Base-by-base conservation (phyloP, 495 filamentous ascomycete species). In the Xylaria acuta region DNA sequence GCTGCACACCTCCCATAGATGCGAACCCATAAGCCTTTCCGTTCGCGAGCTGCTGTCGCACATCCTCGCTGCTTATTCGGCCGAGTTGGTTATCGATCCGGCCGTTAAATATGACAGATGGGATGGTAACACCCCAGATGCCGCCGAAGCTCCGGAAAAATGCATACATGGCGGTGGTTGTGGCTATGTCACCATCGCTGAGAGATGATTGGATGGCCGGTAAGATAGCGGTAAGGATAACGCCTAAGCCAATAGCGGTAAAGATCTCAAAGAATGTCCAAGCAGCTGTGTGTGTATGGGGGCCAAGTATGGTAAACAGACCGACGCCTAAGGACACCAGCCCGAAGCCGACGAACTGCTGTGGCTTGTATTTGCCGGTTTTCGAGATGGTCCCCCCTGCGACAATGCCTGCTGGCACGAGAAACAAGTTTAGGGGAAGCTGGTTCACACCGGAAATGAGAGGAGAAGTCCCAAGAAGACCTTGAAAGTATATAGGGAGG, bases 401-500 rank as follows among this genome's bases (percentile, higher is more conserved):
- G 22, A 81, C 53, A 0, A 76, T 71, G 34, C 75, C 80, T 16
- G 45, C 41, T 5, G 66, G 54, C 1, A 74, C 41, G 3, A 60
- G 62, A 20, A 51, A 54, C 3, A 75, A 5, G 53, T 58, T 64
- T 8, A 72, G 68, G 5, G 87, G 85, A 0, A 89, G 76, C 41
- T 81, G 81, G 71, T 81, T 75, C 45, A 88, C 81, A 27, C 86
- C 86, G 22, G 82, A 84, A 59, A 80, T 81, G 22, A 81, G 75
- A 6, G 86, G 83, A 0, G 80, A 77, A 3, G 78, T 78, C 3
- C 78, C 81, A 67, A 85, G 82, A 76, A 88, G 84, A 11, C 83
- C 84, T 76, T 93, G 91, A 78, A 92, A 91, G 85, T 88, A 92
- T 53, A 92, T 84, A 1, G 88, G 88, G 0, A 91, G 77, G 63